Conservation (phyloP, 2,329 filamentous ascomycete species). For the Simplicillium aogashimaense region DNA sequence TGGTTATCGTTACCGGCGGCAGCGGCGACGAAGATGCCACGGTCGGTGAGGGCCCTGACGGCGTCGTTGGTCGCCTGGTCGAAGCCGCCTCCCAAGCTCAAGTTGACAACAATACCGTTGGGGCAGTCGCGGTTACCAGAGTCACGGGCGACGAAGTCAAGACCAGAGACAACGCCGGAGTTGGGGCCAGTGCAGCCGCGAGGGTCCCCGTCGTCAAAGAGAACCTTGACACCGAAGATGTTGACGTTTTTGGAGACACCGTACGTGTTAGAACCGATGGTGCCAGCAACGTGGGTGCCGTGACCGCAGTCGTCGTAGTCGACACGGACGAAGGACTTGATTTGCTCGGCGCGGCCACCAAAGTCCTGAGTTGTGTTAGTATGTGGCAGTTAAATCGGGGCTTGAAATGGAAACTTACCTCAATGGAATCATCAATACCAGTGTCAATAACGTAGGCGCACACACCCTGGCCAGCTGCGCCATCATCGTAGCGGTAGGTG, state of each 20-base stretch:
- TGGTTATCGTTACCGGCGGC: slow-evolving; percentile 37
- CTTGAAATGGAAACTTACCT: slow-evolving; percentile 12
- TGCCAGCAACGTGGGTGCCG: slow-evolving; percentile 47
- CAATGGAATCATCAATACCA: slow-evolving; percentile 21
- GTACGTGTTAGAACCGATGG: slow-evolving; percentile 42
- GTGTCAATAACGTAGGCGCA: slow-evolving; percentile 31
- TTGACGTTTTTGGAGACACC: slow-evolving; percentile 45
- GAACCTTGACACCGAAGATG: slow-evolving; percentile 42
- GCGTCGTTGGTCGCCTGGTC: slow-evolving; percentile 78
- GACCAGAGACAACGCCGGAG: slow-evolving; percentile 33
- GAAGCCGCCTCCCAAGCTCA: slow-evolving; percentile 41
- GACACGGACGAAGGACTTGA: slow-evolving; percentile 29
- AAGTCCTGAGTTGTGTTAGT: too few species aligned
- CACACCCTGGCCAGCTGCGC: slow-evolving; percentile 18
- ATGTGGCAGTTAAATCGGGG: too few species aligned
- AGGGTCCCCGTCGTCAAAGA: slow-evolving; percentile 17
- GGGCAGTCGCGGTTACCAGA: slow-evolving; percentile 20
- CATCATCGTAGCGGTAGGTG: slow-evolving; percentile 20
- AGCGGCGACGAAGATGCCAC: slow-evolving; percentile 37
- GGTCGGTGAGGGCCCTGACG: slow-evolving; percentile 65
- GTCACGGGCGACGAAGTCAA: slow-evolving; percentile 35
- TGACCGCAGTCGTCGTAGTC: slow-evolving; percentile 43
- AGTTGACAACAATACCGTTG: slow-evolving; percentile 34
- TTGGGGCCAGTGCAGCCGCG: slow-evolving; percentile 11
- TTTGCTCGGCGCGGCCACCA: slow-evolving; percentile 34